Conservation (phyloP, 768 basidiomycete genomes). For the Chlorophyllum brunneum region DNA sequence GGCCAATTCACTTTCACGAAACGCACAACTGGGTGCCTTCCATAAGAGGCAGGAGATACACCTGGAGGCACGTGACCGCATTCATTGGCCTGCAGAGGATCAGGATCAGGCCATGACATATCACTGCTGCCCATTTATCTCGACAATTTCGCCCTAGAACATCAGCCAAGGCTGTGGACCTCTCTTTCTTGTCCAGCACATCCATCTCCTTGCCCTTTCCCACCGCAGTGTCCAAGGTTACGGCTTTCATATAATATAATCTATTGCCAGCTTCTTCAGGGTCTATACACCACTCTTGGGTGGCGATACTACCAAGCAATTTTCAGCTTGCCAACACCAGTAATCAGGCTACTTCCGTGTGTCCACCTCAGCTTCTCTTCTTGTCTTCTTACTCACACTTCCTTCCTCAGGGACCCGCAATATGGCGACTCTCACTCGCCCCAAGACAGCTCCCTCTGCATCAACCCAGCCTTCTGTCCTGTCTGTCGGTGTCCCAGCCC, state of each 20-base stretch:
- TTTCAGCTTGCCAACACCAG: background rate
- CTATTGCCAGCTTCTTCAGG: background rate
- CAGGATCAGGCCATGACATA: background rate
- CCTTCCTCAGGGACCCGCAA: background rate
- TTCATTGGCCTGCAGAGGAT: background rate
- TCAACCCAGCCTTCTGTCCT: slow-evolving; percentile 21
- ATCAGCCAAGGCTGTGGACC: background rate
- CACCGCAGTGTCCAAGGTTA: slow-evolving; percentile 2
- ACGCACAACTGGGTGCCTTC: background rate
- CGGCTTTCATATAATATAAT: slow-evolving; percentile 4
- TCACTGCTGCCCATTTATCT: background rate
- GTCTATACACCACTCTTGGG: background rate
- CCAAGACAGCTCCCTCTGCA: slow-evolving; percentile 22
- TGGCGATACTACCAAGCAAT: background rate
- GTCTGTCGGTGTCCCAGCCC: slow-evolving; percentile 31
- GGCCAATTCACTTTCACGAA: background rate
- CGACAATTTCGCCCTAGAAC: background rate
- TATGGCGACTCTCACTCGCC: slow-evolving; percentile 40
- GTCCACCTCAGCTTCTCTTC: background rate
- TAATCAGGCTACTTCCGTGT: background rate
- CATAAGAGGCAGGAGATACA: background rate
- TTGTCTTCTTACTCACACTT: background rate
- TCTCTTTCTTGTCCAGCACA: background rate
- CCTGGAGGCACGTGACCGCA: slow-evolving; percentile 3
- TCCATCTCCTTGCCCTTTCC: background rate